These are phyloP conservation scores for Ceriops zippeliana DNA, from an alignment of 345 rosid genomes.

Conservation along the genomic window DNA sequence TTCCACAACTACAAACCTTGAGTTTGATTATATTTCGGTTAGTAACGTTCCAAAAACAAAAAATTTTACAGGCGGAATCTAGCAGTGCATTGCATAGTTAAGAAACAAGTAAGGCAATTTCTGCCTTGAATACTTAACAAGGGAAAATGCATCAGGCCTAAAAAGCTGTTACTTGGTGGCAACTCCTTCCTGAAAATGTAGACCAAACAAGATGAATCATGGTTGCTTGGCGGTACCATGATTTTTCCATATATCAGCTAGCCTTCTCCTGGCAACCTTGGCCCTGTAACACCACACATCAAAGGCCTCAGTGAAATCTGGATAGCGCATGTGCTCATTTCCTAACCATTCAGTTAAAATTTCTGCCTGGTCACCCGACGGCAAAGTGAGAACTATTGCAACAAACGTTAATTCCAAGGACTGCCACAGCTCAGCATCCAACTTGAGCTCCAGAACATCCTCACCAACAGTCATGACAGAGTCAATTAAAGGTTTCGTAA, in stretches of 20 bases:
- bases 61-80: constrained; percentile 11
- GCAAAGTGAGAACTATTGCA: constrained; percentile 63
- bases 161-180: background rate
- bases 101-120: background rate
- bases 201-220: background rate
- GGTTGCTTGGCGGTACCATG: constrained; percentile 11
- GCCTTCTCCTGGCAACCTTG: constrained; percentile 70
- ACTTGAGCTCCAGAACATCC: constrained; percentile 32
- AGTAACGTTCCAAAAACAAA: background rate
- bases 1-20: background rate
- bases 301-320: constrained; percentile 85
- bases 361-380: constrained; percentile 77
- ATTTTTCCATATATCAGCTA: constrained; percentile 34
- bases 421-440: constrained; percentile 78
- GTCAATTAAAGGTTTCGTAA: constrained; percentile 58
- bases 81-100: constrained; percentile 9
- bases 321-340: constrained; percentile 50
- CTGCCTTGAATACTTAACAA: background rate
- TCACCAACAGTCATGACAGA: constrained; percentile 28
- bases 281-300: constrained; percentile 89
- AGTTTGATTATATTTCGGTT: no score
- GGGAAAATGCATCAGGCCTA: background rate
- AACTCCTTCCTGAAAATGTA: background rate
- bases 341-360: constrained; percentile 79
- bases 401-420: constrained; percentile 75